These are phyloP conservation scores for Hypoxylon fragiforme DNA, from an alignment of 495 filamentous ascomycete genomes.

Conservation along the genomic window DNA sequence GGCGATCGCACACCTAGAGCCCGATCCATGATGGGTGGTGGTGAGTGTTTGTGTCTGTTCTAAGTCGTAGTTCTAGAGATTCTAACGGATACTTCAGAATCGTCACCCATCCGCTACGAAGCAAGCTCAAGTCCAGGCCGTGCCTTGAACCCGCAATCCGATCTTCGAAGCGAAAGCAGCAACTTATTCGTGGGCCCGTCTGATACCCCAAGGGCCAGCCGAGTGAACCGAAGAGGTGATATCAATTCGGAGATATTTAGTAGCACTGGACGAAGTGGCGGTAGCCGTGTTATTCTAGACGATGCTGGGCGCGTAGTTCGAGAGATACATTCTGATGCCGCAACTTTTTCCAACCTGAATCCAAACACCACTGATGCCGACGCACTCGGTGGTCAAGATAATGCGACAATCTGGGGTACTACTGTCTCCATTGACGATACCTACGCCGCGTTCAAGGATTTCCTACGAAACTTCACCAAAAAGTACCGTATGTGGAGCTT, in stretches of 20 bases:
- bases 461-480: constrained; percentile 82
- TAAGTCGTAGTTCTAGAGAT: background rate
- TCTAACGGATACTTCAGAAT: constrained; percentile 59
- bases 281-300: constrained; percentile 77
- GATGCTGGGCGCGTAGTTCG: constrained; percentile 74
- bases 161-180: constrained; percentile 77
- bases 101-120: constrained; percentile 86
- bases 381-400: constrained; percentile 75
- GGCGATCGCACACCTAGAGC: constrained; percentile 75
- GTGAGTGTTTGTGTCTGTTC: background rate
- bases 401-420: constrained; percentile 93
- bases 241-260: constrained; percentile 76
- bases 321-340: constrained; percentile 69
- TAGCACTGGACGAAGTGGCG: constrained; percentile 63
- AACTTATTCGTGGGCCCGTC: constrained; percentile 78
- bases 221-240: constrained; percentile 67
- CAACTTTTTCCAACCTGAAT: constrained; percentile 83
- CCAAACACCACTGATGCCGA: constrained; percentile 91
- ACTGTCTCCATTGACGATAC: constrained; percentile 93
- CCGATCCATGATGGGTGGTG: constrained; percentile 64
- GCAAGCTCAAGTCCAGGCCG: constrained; percentile 82
- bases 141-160: constrained; percentile 60
- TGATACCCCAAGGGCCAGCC: constrained; percentile 51
- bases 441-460: constrained; percentile 83
- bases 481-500: constrained; percentile 93